Percentiles rank a stretch among this genome's conserved stretches.
Conservation (phyloP, 345 rosid genomes). For the Eucalyptus lansdowneana region DNA sequence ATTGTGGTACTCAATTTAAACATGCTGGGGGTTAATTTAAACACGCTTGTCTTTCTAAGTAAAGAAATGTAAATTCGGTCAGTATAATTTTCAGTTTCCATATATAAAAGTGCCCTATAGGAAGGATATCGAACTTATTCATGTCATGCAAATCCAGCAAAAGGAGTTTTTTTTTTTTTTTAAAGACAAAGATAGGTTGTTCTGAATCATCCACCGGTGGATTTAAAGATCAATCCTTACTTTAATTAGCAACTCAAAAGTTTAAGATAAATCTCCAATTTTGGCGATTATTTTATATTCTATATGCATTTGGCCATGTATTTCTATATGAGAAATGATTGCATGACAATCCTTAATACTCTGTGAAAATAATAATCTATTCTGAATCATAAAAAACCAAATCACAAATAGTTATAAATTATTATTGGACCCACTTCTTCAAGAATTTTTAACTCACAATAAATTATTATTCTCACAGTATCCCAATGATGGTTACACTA, state of each 20-base stretch:
- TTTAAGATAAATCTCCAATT: too few relatives aligned
- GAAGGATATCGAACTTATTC: not conserved
- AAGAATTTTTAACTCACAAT: too few relatives aligned
- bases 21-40: not conserved
- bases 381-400: rapidly evolving
- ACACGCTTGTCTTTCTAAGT: not conserved
- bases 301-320: not conserved
- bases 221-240: not conserved
- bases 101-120: not conserved
- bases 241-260: not conserved
- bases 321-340: too few relatives aligned
- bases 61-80: not conserved
- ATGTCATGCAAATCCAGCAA: not conserved
- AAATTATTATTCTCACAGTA: too few relatives aligned
- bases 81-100: not conserved
- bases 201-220: not conserved
- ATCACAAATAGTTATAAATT: too few relatives aligned
- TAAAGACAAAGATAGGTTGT: not conserved
- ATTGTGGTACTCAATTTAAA: not conserved
- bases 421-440: too few relatives aligned
- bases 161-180: not conserved
- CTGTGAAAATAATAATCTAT: too few relatives aligned
- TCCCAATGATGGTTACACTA: rapidly evolving
- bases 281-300: not conserved
- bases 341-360: rapidly evolving